Evolutionary conservation across 306 rosid species (phyloP).

Genomic region (Casuarina glauca): DNA sequence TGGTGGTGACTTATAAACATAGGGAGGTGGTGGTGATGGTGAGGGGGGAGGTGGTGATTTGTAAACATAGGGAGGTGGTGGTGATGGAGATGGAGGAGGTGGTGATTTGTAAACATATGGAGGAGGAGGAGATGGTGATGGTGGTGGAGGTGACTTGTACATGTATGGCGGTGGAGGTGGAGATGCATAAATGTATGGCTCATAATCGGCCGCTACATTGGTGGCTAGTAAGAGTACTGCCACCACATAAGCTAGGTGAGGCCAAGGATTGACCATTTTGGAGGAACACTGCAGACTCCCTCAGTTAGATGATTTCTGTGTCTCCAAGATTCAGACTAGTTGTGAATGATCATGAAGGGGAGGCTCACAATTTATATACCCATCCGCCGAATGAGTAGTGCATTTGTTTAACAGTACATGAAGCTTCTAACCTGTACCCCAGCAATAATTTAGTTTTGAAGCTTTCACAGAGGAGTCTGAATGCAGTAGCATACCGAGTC

Average conservation of each 20-base stretch:
- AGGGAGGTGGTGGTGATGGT: too few species aligned
- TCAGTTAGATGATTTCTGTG: not conserved
- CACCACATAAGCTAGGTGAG: conserved; percentile 22
- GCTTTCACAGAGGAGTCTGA: not conserved
- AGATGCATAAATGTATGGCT: too few species aligned
- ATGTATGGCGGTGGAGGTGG: too few species aligned
- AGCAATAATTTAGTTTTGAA: not conserved
- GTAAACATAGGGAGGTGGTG: too few species aligned
- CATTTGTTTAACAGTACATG: conserved; percentile 8
- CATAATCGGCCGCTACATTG: conserved; percentile 25
- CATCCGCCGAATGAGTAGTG: not conserved
- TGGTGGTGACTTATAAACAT: too few species aligned
- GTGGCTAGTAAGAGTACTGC: conserved; percentile 31
- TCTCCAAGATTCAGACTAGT: not conserved
- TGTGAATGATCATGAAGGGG: conserved; percentile 15
- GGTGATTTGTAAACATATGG: too few species aligned
- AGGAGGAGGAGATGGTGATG: too few species aligned
- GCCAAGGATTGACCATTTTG: conserved; percentile 36
- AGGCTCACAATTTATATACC: conserved; percentile 21
- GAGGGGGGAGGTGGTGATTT: too few species aligned
- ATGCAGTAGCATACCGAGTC: too few species aligned
- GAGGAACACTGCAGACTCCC: not conserved
- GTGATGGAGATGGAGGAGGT: too few species aligned
- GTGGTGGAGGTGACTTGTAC: too few species aligned
- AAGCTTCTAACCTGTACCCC: conserved; percentile 7